Percentiles rank a stretch among this genome's conserved stretches.
phyloP scores from a whole-genome alignment of 768 basidiomycete genomes.

The Cytidiella melzeri region DNA sequence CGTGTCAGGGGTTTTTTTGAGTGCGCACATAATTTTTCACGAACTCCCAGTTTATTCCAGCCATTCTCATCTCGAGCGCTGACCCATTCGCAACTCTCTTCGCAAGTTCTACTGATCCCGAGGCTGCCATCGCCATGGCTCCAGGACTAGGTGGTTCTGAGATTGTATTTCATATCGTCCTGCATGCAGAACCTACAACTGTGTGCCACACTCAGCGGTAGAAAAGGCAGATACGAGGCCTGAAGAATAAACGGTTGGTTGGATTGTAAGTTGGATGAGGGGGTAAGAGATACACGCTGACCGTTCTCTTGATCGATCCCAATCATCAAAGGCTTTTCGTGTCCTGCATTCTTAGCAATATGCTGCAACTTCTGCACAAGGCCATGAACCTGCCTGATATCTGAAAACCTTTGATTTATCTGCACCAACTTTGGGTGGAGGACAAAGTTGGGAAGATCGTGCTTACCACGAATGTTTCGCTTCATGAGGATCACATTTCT shows the following conservation, averaged over 20 bases:
- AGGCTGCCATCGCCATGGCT: conserved; percentile 66
- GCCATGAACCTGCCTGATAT: conserved; percentile 41
- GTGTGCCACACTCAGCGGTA: conserved; percentile 45
- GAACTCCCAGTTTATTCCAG: conserved; percentile 67
- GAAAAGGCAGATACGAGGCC: conserved; percentile 69
- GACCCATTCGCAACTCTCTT: conserved; percentile 44
- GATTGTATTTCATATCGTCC: too few relatives aligned
- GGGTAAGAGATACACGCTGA: conserved; percentile 17
- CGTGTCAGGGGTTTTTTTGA: background rate
- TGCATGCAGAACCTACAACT: conserved; percentile 44
- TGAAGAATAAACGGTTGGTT: conserved; percentile 18
- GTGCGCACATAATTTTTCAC: too few relatives aligned
- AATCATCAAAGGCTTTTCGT: conserved; percentile 50
- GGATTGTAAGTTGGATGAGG: background rate
- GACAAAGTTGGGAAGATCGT: too few relatives aligned
- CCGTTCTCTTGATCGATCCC: conserved; percentile 77
- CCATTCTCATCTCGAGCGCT: conserved; percentile 49
- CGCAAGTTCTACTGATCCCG: conserved; percentile 37
- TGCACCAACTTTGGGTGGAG: too few relatives aligned
- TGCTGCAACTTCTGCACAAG: conserved; percentile 46
- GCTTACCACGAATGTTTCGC: conserved; percentile 51
- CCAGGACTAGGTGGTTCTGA: conserved; percentile 64
- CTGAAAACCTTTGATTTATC: conserved; percentile 25
- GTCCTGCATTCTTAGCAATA: conserved; percentile 52
- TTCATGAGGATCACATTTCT: conserved; percentile 64